A percentile compares a stretch with the other conserved stretches of the same genome.
phyloP scores from a whole-genome alignment of 2,329 filamentous ascomycete genomes.

The Hymenoscyphus fructigenus region DNA sequence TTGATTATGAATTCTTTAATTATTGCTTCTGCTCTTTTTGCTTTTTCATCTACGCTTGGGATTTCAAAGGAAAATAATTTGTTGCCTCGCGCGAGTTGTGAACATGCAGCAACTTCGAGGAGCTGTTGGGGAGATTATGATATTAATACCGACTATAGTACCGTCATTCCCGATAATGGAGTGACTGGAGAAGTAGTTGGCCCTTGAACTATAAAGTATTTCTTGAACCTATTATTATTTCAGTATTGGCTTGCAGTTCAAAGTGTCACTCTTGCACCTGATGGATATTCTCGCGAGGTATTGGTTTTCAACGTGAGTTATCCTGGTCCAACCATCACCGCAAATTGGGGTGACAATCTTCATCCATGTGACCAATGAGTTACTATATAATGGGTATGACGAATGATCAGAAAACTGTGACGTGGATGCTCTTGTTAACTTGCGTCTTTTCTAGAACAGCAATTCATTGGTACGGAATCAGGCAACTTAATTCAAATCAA shows the following conservation, averaged over 20 bases:
- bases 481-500: constrained; percentile 34
- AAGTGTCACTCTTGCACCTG: constrained; percentile 25
- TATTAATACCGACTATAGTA: constrained; percentile 19
- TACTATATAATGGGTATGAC: constrained; percentile 45
- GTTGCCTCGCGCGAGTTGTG: constrained; percentile 5
- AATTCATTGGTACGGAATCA: constrained; percentile 50
- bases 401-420: neutral
- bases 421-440: constrained; percentile 21
- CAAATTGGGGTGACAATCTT: neutral
- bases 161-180: constrained; percentile 11
- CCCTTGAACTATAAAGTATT: neutral
- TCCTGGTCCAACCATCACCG: constrained; percentile 15
- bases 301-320: constrained; percentile 27
- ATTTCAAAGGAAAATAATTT: too few species aligned
- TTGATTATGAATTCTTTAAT: too few species aligned
- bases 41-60: too few species aligned
- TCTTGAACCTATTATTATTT: neutral
- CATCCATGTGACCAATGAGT: constrained; percentile 38
- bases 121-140: constrained; percentile 16
- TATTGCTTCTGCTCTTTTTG: too few species aligned
- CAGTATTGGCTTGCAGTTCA: constrained; percentile 20
- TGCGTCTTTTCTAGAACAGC: constrained; percentile 41
- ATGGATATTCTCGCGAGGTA: constrained; percentile 51
- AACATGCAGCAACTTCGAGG: constrained; percentile 14
- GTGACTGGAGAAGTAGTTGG: constrained; percentile 16